A percentile compares a stretch with the other conserved stretches of the same genome.
Evolutionary conservation across 2,329 filamentous ascomycete species (phyloP).

Genomic region (Huntiella omanensis): DNA sequence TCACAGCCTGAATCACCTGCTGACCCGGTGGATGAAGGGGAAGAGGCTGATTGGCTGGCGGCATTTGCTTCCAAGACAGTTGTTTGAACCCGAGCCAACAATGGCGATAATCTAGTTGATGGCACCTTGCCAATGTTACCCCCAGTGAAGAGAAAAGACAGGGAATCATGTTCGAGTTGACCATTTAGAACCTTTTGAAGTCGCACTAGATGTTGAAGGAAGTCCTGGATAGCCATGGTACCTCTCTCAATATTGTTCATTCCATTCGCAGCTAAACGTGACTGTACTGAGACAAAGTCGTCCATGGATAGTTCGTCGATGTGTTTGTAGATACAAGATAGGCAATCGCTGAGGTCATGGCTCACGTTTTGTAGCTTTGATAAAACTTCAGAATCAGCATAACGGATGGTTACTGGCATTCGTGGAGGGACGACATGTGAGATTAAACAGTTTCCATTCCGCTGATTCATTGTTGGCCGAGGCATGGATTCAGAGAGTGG

Average conservation of each 20-base stretch:
- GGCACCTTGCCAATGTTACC: constrained; percentile 1
- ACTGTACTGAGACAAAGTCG: constrained; percentile 9
- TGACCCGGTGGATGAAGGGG: not conserved
- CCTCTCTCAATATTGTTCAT: constrained; percentile 13
- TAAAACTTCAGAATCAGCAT: not conserved
- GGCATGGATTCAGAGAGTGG: not conserved
- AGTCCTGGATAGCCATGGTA: constrained; percentile 15
- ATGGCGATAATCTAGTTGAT: not conserved
- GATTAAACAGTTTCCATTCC: not conserved
- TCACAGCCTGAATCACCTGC: not conserved
- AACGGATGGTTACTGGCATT: not conserved
- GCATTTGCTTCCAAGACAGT: constrained; percentile 2
- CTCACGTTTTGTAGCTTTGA: not conserved
- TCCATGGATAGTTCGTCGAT: constrained; percentile 10
- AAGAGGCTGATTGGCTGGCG: not conserved
- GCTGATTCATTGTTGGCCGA: not conserved
- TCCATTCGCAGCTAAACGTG: constrained; percentile 11
- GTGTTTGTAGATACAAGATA: constrained; percentile 1
- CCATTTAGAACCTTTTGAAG: constrained; percentile 13
- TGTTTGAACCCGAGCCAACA: constrained; percentile 1
- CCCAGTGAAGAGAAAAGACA: not conserved
- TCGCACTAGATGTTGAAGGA: constrained; percentile 14
- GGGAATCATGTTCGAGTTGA: not conserved
- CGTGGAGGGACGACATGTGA: not conserved
- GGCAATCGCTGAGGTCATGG: constrained; percentile 11